phyloP scores from a whole-genome alignment of 352 stramenopile genomes.

The Thalassiosira mediterranea region DNA sequence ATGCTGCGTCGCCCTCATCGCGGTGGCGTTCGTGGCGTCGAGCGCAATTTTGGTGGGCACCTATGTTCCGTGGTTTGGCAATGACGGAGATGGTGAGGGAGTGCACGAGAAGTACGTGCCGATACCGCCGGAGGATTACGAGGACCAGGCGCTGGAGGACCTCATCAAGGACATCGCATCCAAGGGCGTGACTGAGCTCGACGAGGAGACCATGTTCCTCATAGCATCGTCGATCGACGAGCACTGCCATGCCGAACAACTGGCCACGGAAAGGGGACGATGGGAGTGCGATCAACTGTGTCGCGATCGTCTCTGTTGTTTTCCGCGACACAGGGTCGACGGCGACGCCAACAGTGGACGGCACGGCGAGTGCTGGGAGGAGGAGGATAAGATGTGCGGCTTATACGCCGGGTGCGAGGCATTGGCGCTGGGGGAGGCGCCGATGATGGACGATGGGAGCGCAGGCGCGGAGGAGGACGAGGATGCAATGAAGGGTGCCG shows the following conservation, averaged over 20 bases:
- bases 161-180: no score
- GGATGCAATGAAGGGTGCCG: not conserved
- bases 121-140: no score
- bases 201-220: not conserved
- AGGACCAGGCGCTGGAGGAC: no score
- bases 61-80: constrained; percentile 9
- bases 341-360: not conserved
- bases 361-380: not conserved
- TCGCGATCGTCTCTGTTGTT: constrained; percentile 5
- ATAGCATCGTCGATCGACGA: not conserved
- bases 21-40: constrained; percentile 26
- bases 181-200: not conserved
- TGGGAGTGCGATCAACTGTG: constrained; percentile 6
- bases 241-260: not conserved
- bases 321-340: no score
- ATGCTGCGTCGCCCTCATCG: constrained; percentile 34
- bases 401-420: constrained; percentile 4
- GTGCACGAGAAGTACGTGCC: constrained; percentile 3
- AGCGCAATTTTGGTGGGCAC: constrained; percentile 26
- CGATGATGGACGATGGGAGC: no score
- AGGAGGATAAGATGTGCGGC: constrained; percentile 6
- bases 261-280: not conserved
- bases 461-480: not conserved
- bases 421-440: not conserved
- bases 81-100: not conserved